Evolutionary conservation across 2,329 filamentous ascomycete species (phyloP), one percentile per base, ranked within the genome.

Genomic region (Pyricularia sp.): DNA sequence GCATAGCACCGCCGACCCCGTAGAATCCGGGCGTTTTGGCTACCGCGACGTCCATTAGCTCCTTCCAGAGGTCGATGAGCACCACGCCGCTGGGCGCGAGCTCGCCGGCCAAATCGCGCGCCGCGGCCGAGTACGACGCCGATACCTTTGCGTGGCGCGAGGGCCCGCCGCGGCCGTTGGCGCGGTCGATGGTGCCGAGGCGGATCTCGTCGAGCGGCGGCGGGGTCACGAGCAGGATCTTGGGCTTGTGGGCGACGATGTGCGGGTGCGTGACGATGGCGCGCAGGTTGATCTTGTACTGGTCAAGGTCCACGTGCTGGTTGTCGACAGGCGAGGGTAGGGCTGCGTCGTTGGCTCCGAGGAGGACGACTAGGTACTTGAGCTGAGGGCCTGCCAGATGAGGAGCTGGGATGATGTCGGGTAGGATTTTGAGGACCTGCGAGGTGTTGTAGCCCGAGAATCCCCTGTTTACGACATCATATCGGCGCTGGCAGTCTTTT

Each of bases 281-380:
- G 71, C 78, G 83, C 65, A 97, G 79, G 75, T 97, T 96, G 69
- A 85, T 79, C 76, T 86, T 88, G 81, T 93, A 98, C 70, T 88
- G 80, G 0, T 89, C 84, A n/a, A 97, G 78, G 0, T 92, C 87
- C 9, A 98, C 86, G 77, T 94, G 88, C 78, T 98, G 95, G 11
- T 83, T 82, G 67, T 87, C 88, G 4, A 83, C 82, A 4, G 85
- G 82, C 55, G 86, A 81, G 3, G 88, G 85, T 3, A 96, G 78
- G 68, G 89, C 89, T 3, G 94, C 90, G 78, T 98, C 95, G 76
- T 99, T 98, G 73, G 95, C 92, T 23, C 95, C 95, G 70, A 97
- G 89, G 72, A 97, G 90, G 70, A 97, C 80, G 58, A 91, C 82
- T 91, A 93, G 11, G 42, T 25, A 59, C 67, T 28, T 28, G 31